Conservation (phyloP, 2,329 filamentous ascomycete species). For the Fusarium sp. region DNA sequence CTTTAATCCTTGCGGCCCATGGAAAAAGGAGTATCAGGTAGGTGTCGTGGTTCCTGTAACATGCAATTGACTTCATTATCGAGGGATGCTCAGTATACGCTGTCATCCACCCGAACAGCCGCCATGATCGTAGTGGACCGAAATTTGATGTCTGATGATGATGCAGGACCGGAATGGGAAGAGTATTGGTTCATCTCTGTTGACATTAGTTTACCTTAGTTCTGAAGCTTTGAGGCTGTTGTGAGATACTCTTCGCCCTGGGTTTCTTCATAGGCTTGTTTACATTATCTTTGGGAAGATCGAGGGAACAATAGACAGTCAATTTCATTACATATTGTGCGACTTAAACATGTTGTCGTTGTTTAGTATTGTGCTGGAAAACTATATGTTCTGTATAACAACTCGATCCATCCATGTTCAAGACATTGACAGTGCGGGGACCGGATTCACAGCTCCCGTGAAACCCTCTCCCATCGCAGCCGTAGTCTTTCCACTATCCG, state of each 20-base stretch:
- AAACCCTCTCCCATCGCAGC: background rate
- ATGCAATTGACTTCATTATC: background rate
- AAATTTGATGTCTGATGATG: background rate
- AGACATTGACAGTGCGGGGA: background rate
- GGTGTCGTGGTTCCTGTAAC: background rate
- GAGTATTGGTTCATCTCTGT: background rate
- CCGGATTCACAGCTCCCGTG: background rate
- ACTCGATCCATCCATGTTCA: background rate
- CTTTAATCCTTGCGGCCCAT: fast-evolving
- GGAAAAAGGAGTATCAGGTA: fast-evolving
- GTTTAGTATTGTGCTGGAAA: background rate
- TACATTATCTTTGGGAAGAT: fast-evolving
- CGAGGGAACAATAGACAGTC: background rate
- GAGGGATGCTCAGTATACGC: background rate
- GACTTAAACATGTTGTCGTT: fast-evolving
- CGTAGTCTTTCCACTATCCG: slow-evolving; percentile 21
- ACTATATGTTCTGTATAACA: background rate
- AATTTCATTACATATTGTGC: background rate
- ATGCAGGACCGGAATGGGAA: background rate
- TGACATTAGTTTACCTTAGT: background rate
- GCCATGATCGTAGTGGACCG: background rate
- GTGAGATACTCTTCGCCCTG: background rate
- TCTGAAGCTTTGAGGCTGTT: background rate
- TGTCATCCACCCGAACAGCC: background rate
- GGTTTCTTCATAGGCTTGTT: background rate